Base-by-base conservation (phyloP, 1,284 basidiomycete species). In the Grifola frondosa region DNA sequence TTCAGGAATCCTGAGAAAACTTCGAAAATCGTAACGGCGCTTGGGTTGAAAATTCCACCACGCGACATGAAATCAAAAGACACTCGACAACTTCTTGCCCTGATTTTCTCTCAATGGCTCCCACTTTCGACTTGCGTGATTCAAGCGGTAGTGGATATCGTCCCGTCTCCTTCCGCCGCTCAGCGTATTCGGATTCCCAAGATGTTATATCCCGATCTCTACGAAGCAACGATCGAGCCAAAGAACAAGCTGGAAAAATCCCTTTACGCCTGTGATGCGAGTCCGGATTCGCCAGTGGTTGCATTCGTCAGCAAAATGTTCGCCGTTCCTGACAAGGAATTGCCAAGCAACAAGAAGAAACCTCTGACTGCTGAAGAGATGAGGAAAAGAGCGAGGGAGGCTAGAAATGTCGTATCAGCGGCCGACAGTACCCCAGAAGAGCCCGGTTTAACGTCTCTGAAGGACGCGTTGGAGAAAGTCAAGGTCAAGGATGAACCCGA, bases 221-320 rank as follows among this genome's bases (percentile, higher is more conserved):
- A 77, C 44, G 80, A 81, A 51, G 60, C 72, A 12, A 77, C 69
- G 3, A 59, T 77, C 7, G 65, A 72, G 28, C 83, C 92, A 3
- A 81, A 78, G 52, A 91, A 86, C 61, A 84, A 85, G 52, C 71
- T 97, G 19, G 95, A 99, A 64, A 68, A 74, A 50, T 87, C 90
- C 46, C 71, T 99, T 9, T 98, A 88, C 67, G 66, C 75, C 0
- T 90, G 91, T 42, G 78, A 81, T 46, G 75, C 78, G n/a, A 70
- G 61, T 1, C 58, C 78, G 3, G 73, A 75, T 4, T 80, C 84
- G 0, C 78, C 70, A 42, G 71, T 93, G n/a, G 80, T 85, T 11
- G 91, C 84, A 4, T 97, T 96, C 63, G 89, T 99, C 41, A 97
- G 91, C 74, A 99, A 99, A 66, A 99, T 99, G 96, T 98, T 99